Base-by-base conservation (phyloP, 352 stramenopile genomes). In the Pythium catenulatum region DNA sequence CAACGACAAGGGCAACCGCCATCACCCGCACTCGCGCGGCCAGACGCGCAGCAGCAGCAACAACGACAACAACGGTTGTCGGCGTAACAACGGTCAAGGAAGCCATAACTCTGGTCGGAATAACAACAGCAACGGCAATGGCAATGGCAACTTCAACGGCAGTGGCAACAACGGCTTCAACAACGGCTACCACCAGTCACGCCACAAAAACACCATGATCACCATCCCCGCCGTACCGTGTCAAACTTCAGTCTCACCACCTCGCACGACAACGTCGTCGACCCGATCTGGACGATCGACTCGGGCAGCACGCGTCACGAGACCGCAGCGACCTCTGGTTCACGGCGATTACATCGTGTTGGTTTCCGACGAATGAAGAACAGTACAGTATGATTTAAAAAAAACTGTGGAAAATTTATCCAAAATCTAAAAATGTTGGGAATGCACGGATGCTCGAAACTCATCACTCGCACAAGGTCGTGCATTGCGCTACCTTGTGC, bases 201-300 rank as follows among this genome's bases (percentile, higher is more conserved):
- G 32, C 36, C 54, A 30, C 30, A 30, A 65, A 7, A 65, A 30
- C 27, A 36, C 59, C 7, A 70, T 70, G 59, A 58, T 74, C 39
- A 41, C 65, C 21, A 74, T 74, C 43, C 9, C 43, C 14, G 37
- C 37, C 4, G 23, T 41, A 74, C 43, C 7, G 27, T 11, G 7
- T 7, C 13, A 13, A 45, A 23, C 39, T 54, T 58, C 65, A 37
- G 65, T 21, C 41, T 74, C 25, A 74, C 41, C 4, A 41, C 65
- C 21, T 6, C 15, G 27, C 9, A 37, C 30, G 21, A 21, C 11
- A 30, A 36, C 11, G 14, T 27, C 39, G 23, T 74, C 4, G 65
- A 74, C 37, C 65, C 65, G 11, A 27, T 58, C 8, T 74, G 65
- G 65, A 74, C 65, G 21, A 74, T 74, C 41, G 65, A 74, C 39